Evolutionary conservation across 179 eudicot species (phyloP), one percentile per base, ranked within the genome.

Genomic region (Camellia oleifera): DNA sequence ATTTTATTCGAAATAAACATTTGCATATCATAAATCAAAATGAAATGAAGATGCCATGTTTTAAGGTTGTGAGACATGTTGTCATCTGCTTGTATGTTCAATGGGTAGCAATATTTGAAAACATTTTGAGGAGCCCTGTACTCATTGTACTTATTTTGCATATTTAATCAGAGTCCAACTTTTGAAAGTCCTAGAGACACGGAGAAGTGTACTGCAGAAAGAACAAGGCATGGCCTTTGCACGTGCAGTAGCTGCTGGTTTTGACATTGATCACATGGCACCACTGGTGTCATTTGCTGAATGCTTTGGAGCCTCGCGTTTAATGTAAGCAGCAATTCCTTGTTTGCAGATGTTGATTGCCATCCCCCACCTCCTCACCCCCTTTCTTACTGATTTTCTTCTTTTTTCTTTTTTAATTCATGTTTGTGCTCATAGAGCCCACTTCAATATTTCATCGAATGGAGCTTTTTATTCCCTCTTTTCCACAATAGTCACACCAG

Each of bases 211-310:
- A 77, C 91, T 97, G 66, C 92, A 88, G 72, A 97, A 92, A 81
- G 99, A 97, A 85, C 99, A 97, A 87, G 99, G 97, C 72, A 94
- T 97, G 99, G 98, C 97, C 69, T 97, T 97, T 86, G 99, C 99
- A 78, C 97, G 97, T 81, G 98, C 99, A 82, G 90, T 84, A 72
- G 99, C 98, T 79, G 99, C 99, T 84, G 90, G 94, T 77, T 91
- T 91, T 82, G 99, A 92, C 75, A 86, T 91, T 69, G 94, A 94
- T 80, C 89, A 87, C 78, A 85, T 97, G 83, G 81, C 86, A 56
- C 84, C 88, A 14, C 83, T 97, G 79, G 77, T 92, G 40, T 82
- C 89, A 6, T 97, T 94, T 82, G 91, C 98, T 87, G 90, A 90
- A 82, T 88, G 97, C 89, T 94, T 97, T 84, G 97, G 97, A 78